These are phyloP conservation scores for Lipomyces orientalis DNA, from an alignment of 805 yeast species.

Conservation along the genomic window DNA sequence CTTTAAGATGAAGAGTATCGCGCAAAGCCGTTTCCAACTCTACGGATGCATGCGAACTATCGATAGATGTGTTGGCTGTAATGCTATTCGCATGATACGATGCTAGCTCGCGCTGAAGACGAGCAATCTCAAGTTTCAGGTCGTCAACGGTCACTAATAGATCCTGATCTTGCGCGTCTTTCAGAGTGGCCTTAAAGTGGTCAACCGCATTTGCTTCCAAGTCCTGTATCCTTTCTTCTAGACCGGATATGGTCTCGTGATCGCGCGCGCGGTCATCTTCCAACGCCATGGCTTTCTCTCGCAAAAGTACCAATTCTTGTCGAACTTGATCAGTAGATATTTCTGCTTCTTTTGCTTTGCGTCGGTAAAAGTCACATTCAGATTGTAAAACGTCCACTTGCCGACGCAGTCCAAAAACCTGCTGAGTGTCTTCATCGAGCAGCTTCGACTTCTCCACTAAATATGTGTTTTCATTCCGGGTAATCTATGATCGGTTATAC, in stretches of 20 bases:
- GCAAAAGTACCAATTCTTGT: conserved; percentile 16
- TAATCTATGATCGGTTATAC: conserved; percentile 7
- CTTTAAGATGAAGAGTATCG: conserved; percentile 14
- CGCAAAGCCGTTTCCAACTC: conserved; percentile 17
- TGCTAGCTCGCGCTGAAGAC: conserved; percentile 9
- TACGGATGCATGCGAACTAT: not conserved
- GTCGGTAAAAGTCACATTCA: conserved; percentile 28
- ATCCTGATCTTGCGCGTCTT: conserved; percentile 15
- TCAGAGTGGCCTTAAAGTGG: not conserved
- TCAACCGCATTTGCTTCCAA: conserved; percentile 9
- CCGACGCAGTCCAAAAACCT: conserved; percentile 32
- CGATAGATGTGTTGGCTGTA: not conserved
- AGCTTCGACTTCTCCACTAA: conserved; percentile 32
- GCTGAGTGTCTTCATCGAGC: conserved; percentile 33
- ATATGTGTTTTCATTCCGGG: conserved; percentile 30
- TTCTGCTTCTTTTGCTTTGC: conserved; percentile 26
- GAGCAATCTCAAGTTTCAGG: conserved; percentile 3
- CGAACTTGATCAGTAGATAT: conserved; percentile 8
- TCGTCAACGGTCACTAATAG: conserved; percentile 10
- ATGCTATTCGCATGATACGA: not conserved
- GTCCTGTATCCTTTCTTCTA: conserved; percentile 24
- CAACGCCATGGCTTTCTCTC: conserved; percentile 3
- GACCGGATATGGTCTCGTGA: conserved; percentile 6
- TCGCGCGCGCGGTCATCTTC: conserved; percentile 26
- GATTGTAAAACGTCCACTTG: conserved; percentile 30